These are phyloP conservation scores for Phytopythium cucurbitacearum DNA, from an alignment of 352 stramenopile species.

Conservation along the genomic window DNA sequence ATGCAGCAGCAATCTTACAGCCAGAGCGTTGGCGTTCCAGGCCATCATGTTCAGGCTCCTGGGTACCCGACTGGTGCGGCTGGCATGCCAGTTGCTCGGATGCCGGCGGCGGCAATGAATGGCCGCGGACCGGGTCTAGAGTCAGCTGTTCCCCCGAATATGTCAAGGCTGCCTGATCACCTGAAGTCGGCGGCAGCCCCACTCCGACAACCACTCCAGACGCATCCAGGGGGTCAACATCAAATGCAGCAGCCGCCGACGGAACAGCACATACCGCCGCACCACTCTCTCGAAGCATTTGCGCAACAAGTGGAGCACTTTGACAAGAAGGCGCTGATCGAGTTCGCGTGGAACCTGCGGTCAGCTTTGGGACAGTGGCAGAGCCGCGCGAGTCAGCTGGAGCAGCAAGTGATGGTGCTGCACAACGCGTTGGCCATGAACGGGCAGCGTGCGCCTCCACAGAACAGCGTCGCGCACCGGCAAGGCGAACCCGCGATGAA, in stretches of 20 bases:
- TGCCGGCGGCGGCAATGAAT: too few relatives aligned
- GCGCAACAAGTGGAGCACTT: conserved; percentile 63
- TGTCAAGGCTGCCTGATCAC: conserved; percentile 19
- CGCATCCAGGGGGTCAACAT: background rate
- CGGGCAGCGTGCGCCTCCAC: conserved; percentile 1
- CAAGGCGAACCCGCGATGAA: background rate
- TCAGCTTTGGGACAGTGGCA: conserved; percentile 64
- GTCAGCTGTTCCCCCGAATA: conserved; percentile 10
- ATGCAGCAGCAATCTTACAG: too few relatives aligned
- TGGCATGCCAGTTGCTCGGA: too few relatives aligned
- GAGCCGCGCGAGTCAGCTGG: conserved; percentile 37
- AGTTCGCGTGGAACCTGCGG: conserved; percentile 71
- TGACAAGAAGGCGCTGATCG: conserved; percentile 58
- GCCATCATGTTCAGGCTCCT: too few relatives aligned
- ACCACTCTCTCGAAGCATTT: conserved; percentile 54
- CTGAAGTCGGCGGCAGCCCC: conserved; percentile 11
- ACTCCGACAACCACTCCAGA: conserved; percentile 10
- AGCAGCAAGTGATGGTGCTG: conserved; percentile 34
- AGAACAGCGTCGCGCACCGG: conserved; percentile 6
- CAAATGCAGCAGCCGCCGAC: conserved; percentile 22
- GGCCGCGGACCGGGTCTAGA: background rate
- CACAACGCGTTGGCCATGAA: conserved; percentile 8
- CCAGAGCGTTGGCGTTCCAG: too few relatives aligned
- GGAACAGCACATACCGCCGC: conserved; percentile 22
- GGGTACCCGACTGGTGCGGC: too few relatives aligned